Base-by-base conservation (phyloP, 2,329 filamentous ascomycete genomes). In the Didymella exigua region DNA sequence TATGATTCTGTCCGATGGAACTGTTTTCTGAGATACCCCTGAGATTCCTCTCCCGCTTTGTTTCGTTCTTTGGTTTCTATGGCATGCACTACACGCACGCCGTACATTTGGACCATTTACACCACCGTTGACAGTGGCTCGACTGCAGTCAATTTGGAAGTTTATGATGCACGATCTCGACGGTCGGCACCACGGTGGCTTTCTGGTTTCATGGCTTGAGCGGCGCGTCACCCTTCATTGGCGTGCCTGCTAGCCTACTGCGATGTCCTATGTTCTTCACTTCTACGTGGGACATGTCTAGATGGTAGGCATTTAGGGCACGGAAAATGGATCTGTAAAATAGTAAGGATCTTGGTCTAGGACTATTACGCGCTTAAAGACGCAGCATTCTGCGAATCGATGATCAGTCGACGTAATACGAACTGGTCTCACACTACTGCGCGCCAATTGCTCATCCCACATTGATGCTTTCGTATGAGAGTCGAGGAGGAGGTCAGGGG, bases 1-100 rank as follows among this genome's bases (percentile, higher is more conserved):
- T 71, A 87, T 97, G 78, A 97, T 98, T 67, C 84, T 96, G 64
- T 96, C 91, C 62, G 95, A 99, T 74, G 95, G 95, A 59, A 98
- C 95, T 21, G 91, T 99, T 62, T 98, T 99, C 74, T 96, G 86
- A 76, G 75, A 77, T 77, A 77, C 75, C 75, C 75, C 33, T 59
- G 61, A 62, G 51, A 60, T 67, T 69, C 60, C 42, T 63, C 61
- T 68, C 60, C 64, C 49, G 27, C 59, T 64, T 56, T 49, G 34
- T 59, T 67, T 67, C 61, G 56, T 69, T 66, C 58, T 56, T 59
- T 61, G 33, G 53, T 44, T 46, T 23, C 34, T 38, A 49, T 40
- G 49, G 36, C 38, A 54, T 57, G 56, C 54, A 49, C 54, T 55
- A 36, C 55, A 54, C 58, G 53, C 59, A 61, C 56, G 56, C 48